Base-by-base conservation (phyloP, 768 basidiomycete genomes). In the Suillus fuscotomentosus region DNA sequence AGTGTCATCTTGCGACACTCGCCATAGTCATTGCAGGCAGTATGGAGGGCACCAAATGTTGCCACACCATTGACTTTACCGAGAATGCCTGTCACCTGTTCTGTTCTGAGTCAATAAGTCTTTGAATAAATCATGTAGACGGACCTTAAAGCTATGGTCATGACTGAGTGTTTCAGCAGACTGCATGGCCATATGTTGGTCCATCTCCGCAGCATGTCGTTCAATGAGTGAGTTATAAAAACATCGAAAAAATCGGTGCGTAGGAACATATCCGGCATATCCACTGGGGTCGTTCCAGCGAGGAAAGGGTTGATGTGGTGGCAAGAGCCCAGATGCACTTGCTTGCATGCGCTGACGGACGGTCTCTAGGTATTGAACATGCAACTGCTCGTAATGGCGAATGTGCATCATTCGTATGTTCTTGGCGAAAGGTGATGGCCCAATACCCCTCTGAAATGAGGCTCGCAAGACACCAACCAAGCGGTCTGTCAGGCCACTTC, bases 211-310 rank as follows among this genome's bases (percentile, higher is more conserved):
- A 2, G 38, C 38, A 62, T 74, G 70, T 1, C 14, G 5, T 24
- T 72, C 70, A 42, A 76, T 73, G 39, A 75, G 66, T 15, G 47
- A 42, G 50, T 73, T 71, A 63, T 70, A 77, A 11, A 77, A n/a
- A 17, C 67, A 63, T 0, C 65, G 66, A 14, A 64, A 63, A 63
- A 75, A 27, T 3, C 27, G 27, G 27, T 27, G 27, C 0, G 5
- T 31, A 31, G 31, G 31, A 2, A 31, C 31, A 31, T 31, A 31
- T 3, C 70, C 72, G 61, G 70, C 70, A 22, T 62, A 65, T 0
- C 75, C 75, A 20, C 60, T 15, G 0, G 47, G 11, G 13, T 65
- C 65, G 20, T 54, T 45, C 54, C 55, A 63, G 7, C 13, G 31
- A n/a, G 31, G 62, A 50, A 42, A 64, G 62, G 27, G 57, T 48